Evolutionary conservation across 805 yeast genomes (phyloP), one percentile per base, ranked within the genome.

Genomic region (Spencermartinsiella europaea): DNA sequence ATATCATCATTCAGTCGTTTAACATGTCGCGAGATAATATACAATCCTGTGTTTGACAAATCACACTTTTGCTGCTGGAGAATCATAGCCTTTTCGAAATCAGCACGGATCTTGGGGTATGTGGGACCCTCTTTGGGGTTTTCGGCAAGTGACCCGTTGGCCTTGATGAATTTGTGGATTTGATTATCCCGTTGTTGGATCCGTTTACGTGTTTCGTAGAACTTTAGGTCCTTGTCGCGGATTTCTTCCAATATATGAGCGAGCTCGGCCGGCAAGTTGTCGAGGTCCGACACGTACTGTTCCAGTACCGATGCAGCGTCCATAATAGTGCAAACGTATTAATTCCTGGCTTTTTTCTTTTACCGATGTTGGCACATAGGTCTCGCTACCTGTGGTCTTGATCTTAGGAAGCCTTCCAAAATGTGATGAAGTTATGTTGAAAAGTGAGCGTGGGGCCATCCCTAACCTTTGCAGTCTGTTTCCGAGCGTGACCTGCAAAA

Each of bases 251-350:
- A 68, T 33, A 88, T 68, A 58, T 85, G 87, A 45, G 82, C 82
- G 38, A 91, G 75, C 65, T 91, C 99, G 3, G 87, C 81, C 20
- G 96, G 96, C 38, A 93, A 73, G 57, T 90, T 91, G 8, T 37
- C 39, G 56, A 60, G 43, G 46, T 68, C 71, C 27, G 69, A 66
- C 3, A 83, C 77, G 48, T 83, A 81, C 56, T 83, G 85, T 53
- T 84, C 91, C 34, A 84, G 64, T 5, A 81, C 76, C 0, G 93
- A 77, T n/a, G 96, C 89, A 2, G 97, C 90, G 67, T 90, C 98
- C 95, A 87, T 87, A 25, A 25, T 25, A 25, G 12, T 25, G 12
- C 12, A 12, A 25, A 12, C 31, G n/a, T n/a, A n/a, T n/a, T n/a
- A n/a, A n/a, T n/a, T n/a, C n/a, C n/a, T n/a, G n/a, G n/a, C n/a